These are phyloP conservation scores for Immersiporthe knoxdaviesiana DNA, from an alignment of 2,329 filamentous ascomycete genomes.

Conservation along the genomic window DNA sequence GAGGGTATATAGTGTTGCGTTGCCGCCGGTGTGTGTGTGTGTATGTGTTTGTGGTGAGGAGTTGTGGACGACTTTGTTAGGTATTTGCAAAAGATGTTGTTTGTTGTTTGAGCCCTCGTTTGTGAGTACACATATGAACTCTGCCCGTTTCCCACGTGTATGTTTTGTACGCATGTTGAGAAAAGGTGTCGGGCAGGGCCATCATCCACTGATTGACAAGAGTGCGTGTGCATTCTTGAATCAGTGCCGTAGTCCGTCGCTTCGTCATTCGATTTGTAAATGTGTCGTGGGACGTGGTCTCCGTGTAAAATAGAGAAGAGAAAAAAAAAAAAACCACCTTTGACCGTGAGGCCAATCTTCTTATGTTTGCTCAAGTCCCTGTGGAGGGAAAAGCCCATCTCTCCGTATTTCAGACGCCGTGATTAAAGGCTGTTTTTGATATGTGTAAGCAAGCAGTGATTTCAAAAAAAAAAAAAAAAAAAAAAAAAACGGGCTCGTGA, in stretches of 20 bases:
- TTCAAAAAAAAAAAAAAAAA: no score
- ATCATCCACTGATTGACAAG: not conserved
- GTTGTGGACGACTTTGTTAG: not conserved
- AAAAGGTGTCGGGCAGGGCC: not conserved
- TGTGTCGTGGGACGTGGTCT: conserved; percentile 27
- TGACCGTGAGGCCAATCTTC: conserved; percentile 11
- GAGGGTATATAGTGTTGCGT: conserved; percentile 5
- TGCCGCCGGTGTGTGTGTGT: not conserved
- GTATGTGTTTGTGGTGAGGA: no score
- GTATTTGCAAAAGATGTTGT: not conserved
- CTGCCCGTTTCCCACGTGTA: not conserved
- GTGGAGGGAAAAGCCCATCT: conserved; percentile 26
- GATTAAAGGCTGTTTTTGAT: conserved; percentile 1
- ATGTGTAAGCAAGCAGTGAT: not conserved
- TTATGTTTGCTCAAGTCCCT: conserved; percentile 10
- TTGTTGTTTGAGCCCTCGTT: not conserved
- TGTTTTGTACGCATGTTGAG: not conserved
- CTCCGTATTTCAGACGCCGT: conserved; percentile 26
- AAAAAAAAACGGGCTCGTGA: not conserved
- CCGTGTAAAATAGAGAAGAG: conserved; percentile 9
- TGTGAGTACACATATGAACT: not conserved
- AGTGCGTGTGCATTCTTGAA: not conserved
- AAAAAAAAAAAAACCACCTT: no score
- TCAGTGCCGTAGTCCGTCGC: not conserved
- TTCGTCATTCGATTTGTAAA: conserved; percentile 1